Percentiles rank a stretch among this genome's conserved stretches.
Conservation (phyloP, 768 basidiomycete species). For the Mycena filopes region DNA sequence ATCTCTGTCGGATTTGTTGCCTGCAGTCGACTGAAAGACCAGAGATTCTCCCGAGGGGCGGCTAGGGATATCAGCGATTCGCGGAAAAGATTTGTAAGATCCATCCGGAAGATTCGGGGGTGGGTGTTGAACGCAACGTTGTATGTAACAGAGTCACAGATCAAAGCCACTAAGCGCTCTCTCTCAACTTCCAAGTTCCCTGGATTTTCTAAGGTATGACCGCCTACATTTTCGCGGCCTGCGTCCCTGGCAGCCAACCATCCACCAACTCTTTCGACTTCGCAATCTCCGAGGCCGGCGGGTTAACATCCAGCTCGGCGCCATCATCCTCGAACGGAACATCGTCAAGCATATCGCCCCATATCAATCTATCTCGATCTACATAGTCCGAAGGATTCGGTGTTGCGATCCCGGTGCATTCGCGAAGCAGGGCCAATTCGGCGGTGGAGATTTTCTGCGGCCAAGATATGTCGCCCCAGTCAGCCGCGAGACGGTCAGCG, state of each 20-base stretch:
- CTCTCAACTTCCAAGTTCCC: too few relatives aligned
- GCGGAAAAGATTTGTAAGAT: too few relatives aligned
- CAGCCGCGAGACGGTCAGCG: slow-evolving; percentile 2
- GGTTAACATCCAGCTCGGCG: neutral
- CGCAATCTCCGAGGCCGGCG: slow-evolving; percentile 8
- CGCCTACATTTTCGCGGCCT: neutral
- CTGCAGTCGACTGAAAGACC: too few relatives aligned
- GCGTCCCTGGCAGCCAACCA: slow-evolving; percentile 4
- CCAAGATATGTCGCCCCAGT: slow-evolving; percentile 10
- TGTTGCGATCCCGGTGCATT: slow-evolving; percentile 11
- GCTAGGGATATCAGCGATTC: too few relatives aligned
- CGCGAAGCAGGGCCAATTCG: neutral
- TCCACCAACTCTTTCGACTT: slow-evolving; percentile 15
- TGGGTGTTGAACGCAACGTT: too few relatives aligned
- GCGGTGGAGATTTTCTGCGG: neutral
- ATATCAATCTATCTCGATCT: neutral
- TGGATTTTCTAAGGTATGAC: too few relatives aligned
- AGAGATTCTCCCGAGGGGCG: too few relatives aligned
- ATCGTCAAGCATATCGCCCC: neutral
- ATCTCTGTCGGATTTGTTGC: too few relatives aligned
- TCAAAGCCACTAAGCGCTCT: too few relatives aligned
- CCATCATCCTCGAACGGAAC: slow-evolving; percentile 4
- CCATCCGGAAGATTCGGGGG: too few relatives aligned
- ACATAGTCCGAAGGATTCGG: slow-evolving; percentile 13
- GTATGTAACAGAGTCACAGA: too few relatives aligned